These are phyloP conservation scores for Candida endomychidarum DNA, from an alignment of 805 yeast species.

Conservation along the genomic window DNA sequence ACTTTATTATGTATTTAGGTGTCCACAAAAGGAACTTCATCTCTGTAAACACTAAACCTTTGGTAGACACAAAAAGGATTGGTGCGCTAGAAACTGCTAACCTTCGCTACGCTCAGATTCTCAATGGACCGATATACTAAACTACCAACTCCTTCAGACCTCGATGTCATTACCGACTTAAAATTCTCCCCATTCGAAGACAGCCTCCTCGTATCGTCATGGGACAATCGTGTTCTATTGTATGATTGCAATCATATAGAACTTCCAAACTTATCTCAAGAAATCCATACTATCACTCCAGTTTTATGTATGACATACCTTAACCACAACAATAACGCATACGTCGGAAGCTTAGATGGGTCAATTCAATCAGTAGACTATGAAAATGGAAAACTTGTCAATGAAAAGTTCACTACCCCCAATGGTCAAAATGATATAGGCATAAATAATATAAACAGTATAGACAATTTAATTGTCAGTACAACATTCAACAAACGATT, in stretches of 20 bases:
- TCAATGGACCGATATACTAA: conserved; percentile 3
- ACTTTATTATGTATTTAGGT: too few relatives aligned
- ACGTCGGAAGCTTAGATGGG: conserved; percentile 56
- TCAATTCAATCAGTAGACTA: conserved; percentile 51
- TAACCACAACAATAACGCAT: conserved; percentile 29
- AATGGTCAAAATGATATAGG: conserved; percentile 20
- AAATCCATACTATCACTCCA: conserved; percentile 19
- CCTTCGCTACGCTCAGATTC: too few relatives aligned
- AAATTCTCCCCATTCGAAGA: conserved; percentile 33
- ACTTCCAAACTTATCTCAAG: neutral
- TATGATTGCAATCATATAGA: conserved; percentile 29
- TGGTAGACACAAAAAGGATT: too few relatives aligned
- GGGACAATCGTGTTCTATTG: conserved; percentile 54
- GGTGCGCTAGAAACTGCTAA: conserved; percentile 5
- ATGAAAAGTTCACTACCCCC: conserved; percentile 16
- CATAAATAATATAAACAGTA: conserved; percentile 36
- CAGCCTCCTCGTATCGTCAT: conserved; percentile 52
- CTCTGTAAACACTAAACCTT: too few relatives aligned
- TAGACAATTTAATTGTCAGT: conserved; percentile 38
- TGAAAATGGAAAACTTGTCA: conserved; percentile 33
- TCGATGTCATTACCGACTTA: conserved; percentile 46
- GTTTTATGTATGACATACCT: conserved; percentile 30
- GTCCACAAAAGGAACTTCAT: too few relatives aligned
- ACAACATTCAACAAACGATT: conserved; percentile 65
- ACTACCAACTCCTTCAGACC: conserved; percentile 23